These are phyloP conservation scores for Fomitopsis serialis DNA, from an alignment of 768 basidiomycete species.

Conservation along the genomic window DNA sequence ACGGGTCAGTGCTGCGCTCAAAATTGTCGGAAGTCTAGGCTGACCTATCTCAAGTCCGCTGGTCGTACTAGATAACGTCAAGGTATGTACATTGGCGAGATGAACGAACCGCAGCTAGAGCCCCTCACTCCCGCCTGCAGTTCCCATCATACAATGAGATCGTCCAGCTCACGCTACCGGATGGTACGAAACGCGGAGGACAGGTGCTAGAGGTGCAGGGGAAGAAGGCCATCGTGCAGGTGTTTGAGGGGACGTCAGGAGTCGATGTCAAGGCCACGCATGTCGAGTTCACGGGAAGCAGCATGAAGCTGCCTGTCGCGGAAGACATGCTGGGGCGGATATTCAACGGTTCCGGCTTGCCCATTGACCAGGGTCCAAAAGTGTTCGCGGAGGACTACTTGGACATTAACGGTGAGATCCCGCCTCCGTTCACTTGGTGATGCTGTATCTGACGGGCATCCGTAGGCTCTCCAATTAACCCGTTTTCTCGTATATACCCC, in stretches of 20 bases:
- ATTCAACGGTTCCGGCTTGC: conserved; percentile 97
- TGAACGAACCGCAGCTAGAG: neutral
- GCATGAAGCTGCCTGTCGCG: conserved; percentile 98
- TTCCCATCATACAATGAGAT: conserved; percentile 99
- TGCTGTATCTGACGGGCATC: conserved; percentile 12
- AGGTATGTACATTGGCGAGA: conserved; percentile 46
- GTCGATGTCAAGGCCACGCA: conserved; percentile 97
- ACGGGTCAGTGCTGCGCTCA: conserved; percentile 61
- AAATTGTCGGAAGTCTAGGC: neutral
- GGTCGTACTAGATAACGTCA: conserved; percentile 97
- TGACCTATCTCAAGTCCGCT: conserved; percentile 61
- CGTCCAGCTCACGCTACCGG: conserved; percentile 90
- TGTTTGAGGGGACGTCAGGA: conserved; percentile 97
- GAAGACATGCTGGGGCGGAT: conserved; percentile 99
- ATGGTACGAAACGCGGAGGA: conserved; percentile 91
- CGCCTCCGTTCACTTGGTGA: conserved; percentile 1
- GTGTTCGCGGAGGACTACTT: conserved; percentile 99
- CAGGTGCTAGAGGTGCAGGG: conserved; percentile 98
- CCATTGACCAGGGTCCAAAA: conserved; percentile 97
- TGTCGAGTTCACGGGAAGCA: conserved; percentile 96
- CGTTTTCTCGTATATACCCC: conserved; percentile 96
- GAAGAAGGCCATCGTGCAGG: conserved; percentile 98
- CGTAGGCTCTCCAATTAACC: conserved; percentile 94
- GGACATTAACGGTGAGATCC: conserved; percentile 88
- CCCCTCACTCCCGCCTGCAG: conserved; percentile 33